Evolutionary conservation across 2,329 filamentous ascomycete species (phyloP), one percentile per base, ranked within the genome.

Genomic region (Cladosporium sp.): DNA sequence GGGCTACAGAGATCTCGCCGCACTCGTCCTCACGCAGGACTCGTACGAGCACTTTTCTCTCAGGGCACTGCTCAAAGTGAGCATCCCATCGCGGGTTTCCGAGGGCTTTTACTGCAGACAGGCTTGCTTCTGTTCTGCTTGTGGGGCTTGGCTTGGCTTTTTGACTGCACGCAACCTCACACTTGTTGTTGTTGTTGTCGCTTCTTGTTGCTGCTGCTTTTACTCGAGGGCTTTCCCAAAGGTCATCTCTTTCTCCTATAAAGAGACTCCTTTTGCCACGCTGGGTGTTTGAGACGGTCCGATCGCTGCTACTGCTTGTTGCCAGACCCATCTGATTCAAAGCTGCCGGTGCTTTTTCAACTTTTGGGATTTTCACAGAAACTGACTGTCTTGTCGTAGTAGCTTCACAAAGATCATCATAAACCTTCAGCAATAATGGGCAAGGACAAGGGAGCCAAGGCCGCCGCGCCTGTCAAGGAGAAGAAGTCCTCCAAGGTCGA

Each of bases 391-490:
- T 15, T 38, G 40, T 34, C 41, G 18, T 44, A 36, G 40, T 38
- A 50, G 47, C 42, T 40, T 44, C 43, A 47, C 12, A 50, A n/a
- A 50, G 52, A 58, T 65, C 55, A 58, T 66, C 64, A 65, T 55
- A 65, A 56, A 64, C 55, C 56, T 59, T 59, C 58, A 61, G 62
- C 61, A 60, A 54, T 53, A 56, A 69, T 68, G 64, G 64, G 63
- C 52, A 69, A 84, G 64, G 68, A 76, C 63, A 74, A 77, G 67
- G 51, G 47, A 52, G 59, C 52, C 61, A 67, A 67, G 64, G 59
- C 54, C 27, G 59, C 59, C 43, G 57, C 58, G 38, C 54, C 58
- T 47, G 50, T 52, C 43, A 59, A 59, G 54, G 56, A 54, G 52
- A 64, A 64, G 57, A 57, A 60, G 54, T 45, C 55, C 48, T 58